Evolutionary conservation across 805 yeast species (phyloP).

Genomic region (Candida argentea): DNA sequence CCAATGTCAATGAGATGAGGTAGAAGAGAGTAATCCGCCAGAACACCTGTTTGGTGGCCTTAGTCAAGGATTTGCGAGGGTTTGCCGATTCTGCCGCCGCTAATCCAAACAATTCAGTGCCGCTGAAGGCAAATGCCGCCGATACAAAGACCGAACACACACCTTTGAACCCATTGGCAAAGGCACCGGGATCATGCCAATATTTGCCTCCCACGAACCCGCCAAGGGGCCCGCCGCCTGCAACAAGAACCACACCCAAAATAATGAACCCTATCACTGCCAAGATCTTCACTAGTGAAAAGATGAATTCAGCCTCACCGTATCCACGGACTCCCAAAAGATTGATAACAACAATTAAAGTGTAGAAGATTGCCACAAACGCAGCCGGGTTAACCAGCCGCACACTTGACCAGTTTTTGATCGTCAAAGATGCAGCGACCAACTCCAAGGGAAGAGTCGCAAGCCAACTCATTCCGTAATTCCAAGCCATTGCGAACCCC

Average conservation of each 20-base stretch:
- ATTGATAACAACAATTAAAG: constrained; percentile 36
- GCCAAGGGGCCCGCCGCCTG: constrained; percentile 47
- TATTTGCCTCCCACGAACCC: constrained; percentile 46
- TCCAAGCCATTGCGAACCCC: constrained; percentile 54
- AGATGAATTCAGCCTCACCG: constrained; percentile 55
- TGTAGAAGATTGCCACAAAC: constrained; percentile 46
- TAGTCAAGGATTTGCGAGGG: constrained; percentile 58
- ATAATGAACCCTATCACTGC: constrained; percentile 49
- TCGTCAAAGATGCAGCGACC: constrained; percentile 16
- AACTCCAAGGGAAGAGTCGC: constrained; percentile 15
- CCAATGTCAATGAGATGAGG: constrained; percentile 40
- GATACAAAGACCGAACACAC: constrained; percentile 60
- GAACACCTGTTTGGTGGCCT: constrained; percentile 70
- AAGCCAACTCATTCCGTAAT: constrained; percentile 16
- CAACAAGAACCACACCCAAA: constrained; percentile 39
- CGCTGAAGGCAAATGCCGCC: constrained; percentile 69
- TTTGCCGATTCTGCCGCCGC: constrained; percentile 70
- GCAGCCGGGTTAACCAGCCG: constrained; percentile 37
- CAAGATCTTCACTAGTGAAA: constrained; percentile 53
- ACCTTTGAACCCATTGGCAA: constrained; percentile 56
- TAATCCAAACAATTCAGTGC: constrained; percentile 63
- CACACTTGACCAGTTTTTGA: constrained; percentile 17
- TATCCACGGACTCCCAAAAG: constrained; percentile 44
- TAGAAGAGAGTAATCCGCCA: constrained; percentile 73
- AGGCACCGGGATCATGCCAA: constrained; percentile 62